Evolutionary conservation across 495 filamentous ascomycete species (phyloP), one percentile per base, ranked within the genome.

Genomic region (Daldinia childiae): DNA sequence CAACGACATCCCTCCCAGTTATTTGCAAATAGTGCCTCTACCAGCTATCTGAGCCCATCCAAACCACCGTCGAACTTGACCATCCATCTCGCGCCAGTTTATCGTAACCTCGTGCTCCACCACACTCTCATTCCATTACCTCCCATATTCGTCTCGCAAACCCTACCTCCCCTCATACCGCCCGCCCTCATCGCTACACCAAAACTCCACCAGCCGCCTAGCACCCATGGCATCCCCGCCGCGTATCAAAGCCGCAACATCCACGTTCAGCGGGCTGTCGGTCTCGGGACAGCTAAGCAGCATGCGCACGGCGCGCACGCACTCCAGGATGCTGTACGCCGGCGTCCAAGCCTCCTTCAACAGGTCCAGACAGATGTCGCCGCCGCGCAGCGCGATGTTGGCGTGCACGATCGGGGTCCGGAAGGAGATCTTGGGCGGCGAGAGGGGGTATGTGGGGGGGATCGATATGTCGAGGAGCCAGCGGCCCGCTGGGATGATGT

Each of bases 331-430:
- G 30, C 90, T 95, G 76, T 95, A 96, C 32, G 91, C 87, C 32
- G 94, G 91, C 68, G 90, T 90, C 95, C 95, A 99, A 51, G 87
- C 85, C 30, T 89, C 87, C 70, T 90, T 91, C 50, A 99, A 80
- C 62, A 99, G 84, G 68, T 97, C 94, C 12, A 98, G 87, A 74
- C 95, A 98, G 77, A 99, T 95, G 78, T 97, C 92, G 73, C 95
- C 95, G 4, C 90, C 93, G 70, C 88, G 83, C 76, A 93, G 90
- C 64, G 86, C 84, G 26, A 98, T 86, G 80, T 97, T 97, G 9
- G 95, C 90, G 80, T 97, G 94, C 73, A 91, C 93, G 71, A 95
- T 89, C 55, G 87, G 87, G 29, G 93, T 98, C 1, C 83, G 79
- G 82, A 99, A 99, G 45, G 71, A 82, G 68, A 98, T 91, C 11